Evolutionary conservation across 352 stramenopile genomes (phyloP), one percentile per base, ranked within the genome.

Genomic region (Phytophthora podocarpi): DNA sequence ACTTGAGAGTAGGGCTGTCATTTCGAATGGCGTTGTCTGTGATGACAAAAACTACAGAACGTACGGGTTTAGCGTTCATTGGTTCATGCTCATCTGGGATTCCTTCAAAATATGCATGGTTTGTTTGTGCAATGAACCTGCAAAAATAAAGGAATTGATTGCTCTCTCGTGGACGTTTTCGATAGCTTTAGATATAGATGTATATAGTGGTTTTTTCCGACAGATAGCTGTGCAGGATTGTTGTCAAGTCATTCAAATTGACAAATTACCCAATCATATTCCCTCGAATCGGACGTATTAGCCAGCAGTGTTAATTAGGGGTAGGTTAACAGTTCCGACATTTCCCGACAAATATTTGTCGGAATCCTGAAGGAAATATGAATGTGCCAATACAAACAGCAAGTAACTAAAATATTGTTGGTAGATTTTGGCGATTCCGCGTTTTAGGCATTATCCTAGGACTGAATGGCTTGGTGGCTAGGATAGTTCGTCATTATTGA

Each of bases 341-440:
- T 21, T 36, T n/a, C n/a, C n/a, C n/a, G n/a, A n/a, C n/a, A n/a
- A n/a, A n/a, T 62, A 54, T 54, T 62, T 62, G 53, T 46, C 53
- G 41, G 31, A 62, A 62, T 30, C 16, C 12, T 21, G 13, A 9
- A 5, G 2, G 23, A 37, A 62, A 54, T 62, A 62, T 62, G 53
- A 12, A 62, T 53, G 39, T 32, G 5, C 16, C 18, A 27, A 30
- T 48, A 53, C 30, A 18, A 30, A 45, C 39, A 11, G 4, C 40
- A 52, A 62, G 32, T 47, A 13, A 37, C 16, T 47, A 45, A 23
- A 4, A 54, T 39, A 53, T 54, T 62, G 34, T 21, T 16, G n/a
- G n/a, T 12, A 30, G 27, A 47, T n/a, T n/a, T n/a, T n/a, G n/a
- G n/a, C n/a, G n/a, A n/a, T n/a, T n/a, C n/a, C n/a, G n/a, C n/a